A percentile compares a stretch with the other conserved stretches of the same genome.
Conservation (phyloP, 1,284 basidiomycete genomes). For the Leccinum fuscescens region DNA sequence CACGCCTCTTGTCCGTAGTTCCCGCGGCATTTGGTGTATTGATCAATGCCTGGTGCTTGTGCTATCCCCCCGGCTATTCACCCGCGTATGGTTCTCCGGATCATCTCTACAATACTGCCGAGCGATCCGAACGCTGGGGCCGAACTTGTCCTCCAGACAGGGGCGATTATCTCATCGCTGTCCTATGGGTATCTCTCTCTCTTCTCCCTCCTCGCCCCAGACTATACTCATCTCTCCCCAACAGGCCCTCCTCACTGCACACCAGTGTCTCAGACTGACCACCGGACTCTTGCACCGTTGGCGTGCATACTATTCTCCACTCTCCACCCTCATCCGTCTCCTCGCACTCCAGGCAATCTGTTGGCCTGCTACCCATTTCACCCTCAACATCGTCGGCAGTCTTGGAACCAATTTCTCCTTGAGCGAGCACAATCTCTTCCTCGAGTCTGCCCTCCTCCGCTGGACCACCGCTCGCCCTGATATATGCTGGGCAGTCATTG, state of each 20-base stretch:
- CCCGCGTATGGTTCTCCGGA: constrained; percentile 12
- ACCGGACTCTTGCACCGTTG: constrained; percentile 80
- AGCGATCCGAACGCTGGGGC: constrained; percentile 15
- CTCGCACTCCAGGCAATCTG: constrained; percentile 83
- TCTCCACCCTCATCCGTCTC: constrained; percentile 79
- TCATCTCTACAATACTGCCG: neutral
- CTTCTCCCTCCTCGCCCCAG: neutral
- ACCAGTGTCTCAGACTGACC: constrained; percentile 76
- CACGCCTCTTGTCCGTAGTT: constrained; percentile 67
- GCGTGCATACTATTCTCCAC: constrained; percentile 77
- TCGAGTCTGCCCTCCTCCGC: constrained; percentile 27
- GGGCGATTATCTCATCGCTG: constrained; percentile 60
- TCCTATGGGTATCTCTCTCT: constrained; percentile 58
- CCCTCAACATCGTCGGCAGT: constrained; percentile 60
- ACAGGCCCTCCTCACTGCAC: constrained; percentile 74
- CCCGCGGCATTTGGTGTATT: constrained; percentile 67
- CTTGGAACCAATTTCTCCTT: constrained; percentile 20
- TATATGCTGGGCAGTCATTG: constrained; percentile 77
- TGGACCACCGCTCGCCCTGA: constrained; percentile 54
- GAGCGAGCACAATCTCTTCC: constrained; percentile 21
- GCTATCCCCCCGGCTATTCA: constrained; percentile 39
- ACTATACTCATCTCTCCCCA: neutral
- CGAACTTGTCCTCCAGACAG: constrained; percentile 40
- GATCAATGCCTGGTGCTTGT: constrained; percentile 54
- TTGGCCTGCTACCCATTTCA: constrained; percentile 84